Percentiles rank a stretch among this genome's conserved stretches.
phyloP scores from a whole-genome alignment of 192 early-diverging fungal genomes.

The Entrophospora sp. region DNA sequence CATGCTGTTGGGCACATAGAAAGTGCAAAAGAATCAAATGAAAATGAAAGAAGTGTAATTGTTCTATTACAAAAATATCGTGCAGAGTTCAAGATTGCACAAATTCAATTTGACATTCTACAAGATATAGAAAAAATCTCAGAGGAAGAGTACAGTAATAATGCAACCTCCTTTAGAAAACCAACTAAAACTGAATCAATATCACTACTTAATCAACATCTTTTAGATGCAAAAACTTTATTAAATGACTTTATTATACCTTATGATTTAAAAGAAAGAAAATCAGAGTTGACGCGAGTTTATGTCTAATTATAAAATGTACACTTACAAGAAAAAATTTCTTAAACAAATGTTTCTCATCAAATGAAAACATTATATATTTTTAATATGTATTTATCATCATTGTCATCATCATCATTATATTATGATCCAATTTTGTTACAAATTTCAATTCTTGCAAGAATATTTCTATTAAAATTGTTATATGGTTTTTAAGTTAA shows the following conservation, averaged over 20 bases:
- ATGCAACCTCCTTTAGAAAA: not conserved
- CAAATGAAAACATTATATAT: no score
- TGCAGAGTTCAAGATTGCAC: not conserved
- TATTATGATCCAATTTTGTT: no score
- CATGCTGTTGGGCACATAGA: conserved; percentile 3
- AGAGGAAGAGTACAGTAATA: not conserved
- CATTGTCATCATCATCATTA: no score
- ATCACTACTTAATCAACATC: not conserved
- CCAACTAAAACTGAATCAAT: not conserved
- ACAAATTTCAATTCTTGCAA: no score
- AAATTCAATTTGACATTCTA: conserved; percentile 10
- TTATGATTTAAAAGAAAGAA: not conserved
- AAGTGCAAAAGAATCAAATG: conserved; percentile 5
- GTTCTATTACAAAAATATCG: not conserved
- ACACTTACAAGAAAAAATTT: no score
- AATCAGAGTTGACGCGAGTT: no score
- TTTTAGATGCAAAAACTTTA: not conserved
- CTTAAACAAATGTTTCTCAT: no score
- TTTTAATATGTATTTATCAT: no score
- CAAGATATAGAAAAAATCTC: not conserved
- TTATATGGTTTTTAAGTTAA: no score
- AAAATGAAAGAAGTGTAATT: not conserved
- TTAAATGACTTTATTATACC: not conserved
- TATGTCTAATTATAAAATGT: no score
- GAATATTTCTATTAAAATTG: no score